Conservation (phyloP, 345 rosid species). For the Isatis tinctoria region DNA sequence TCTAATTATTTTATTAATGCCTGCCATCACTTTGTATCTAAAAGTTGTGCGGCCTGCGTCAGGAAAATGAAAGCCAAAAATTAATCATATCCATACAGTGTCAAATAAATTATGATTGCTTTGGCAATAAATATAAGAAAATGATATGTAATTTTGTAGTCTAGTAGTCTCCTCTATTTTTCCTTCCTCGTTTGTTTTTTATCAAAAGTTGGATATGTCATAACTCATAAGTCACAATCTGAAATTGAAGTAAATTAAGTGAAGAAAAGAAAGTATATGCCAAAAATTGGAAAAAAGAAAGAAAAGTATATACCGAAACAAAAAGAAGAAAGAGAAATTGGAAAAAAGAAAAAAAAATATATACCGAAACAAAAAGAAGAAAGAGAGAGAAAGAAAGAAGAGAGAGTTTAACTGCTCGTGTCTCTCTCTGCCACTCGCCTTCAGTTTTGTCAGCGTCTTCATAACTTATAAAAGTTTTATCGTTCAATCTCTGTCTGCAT, state of each 20-base stretch:
- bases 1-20: not conserved
- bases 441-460: constrained; percentile 30
- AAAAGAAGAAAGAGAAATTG: not conserved
- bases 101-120: not conserved
- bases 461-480: not conserved
- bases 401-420: not conserved
- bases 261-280: too few species aligned
- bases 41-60: constrained; percentile 10
- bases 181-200: not conserved
- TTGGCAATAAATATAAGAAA: not conserved
- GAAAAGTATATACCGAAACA: not conserved
- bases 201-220: not conserved
- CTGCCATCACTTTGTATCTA: constrained; percentile 14
- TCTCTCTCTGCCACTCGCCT: constrained; percentile 25
- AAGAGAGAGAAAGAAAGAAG: not conserved
- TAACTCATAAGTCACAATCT: constrained; percentile 8
- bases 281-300: not conserved
- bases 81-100: not conserved
- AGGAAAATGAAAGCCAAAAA: not conserved
- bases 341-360: not conserved
- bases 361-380: not conserved
- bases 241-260: not conserved
- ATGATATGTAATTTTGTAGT: not conserved
- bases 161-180: not conserved
- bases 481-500: not conserved